Evolutionary conservation across 768 basidiomycete species (phyloP).

Genomic region (Clitopilus hobsonii): DNA sequence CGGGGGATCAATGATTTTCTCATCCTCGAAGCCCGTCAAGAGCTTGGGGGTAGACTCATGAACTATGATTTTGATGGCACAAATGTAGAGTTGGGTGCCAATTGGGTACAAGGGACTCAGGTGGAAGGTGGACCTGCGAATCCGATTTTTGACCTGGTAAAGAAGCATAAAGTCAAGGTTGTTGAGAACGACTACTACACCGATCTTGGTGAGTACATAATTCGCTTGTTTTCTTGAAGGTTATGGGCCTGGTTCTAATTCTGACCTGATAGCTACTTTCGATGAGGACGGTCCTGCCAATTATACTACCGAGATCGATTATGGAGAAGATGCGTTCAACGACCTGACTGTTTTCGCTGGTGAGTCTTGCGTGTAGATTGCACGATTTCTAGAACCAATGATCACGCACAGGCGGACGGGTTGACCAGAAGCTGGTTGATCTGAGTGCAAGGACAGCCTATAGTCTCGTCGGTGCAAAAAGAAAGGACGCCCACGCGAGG

Average conservation of each 20-base stretch:
- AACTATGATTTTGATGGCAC: slow-evolving; percentile 40
- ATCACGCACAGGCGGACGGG: slow-evolving; percentile 34
- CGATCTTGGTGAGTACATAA: slow-evolving; percentile 33
- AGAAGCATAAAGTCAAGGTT: slow-evolving; percentile 48
- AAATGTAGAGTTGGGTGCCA: slow-evolving; percentile 54
- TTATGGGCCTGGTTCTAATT: neutral
- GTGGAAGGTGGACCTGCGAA: slow-evolving; percentile 45
- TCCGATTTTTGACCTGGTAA: slow-evolving; percentile 54
- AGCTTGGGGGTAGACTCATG: slow-evolving; percentile 60
- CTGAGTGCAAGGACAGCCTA: slow-evolving; percentile 53
- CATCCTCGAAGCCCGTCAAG: slow-evolving; percentile 51
- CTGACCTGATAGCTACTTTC: slow-evolving; percentile 17
- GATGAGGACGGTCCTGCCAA: slow-evolving; percentile 46
- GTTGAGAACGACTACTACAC: slow-evolving; percentile 38
- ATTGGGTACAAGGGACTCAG: slow-evolving; percentile 56
- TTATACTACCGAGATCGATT: slow-evolving; percentile 38
- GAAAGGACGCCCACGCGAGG: slow-evolving; percentile 37
- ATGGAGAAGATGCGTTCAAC: slow-evolving; percentile 33
- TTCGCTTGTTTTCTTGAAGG: neutral
- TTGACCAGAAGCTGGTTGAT: slow-evolving; percentile 45
- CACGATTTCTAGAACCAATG: neutral
- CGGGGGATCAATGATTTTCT: slow-evolving; percentile 52
- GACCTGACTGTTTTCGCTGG: slow-evolving; percentile 42
- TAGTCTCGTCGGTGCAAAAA: slow-evolving; percentile 41
- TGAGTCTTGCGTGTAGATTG: slow-evolving; percentile 11